phyloP scores from a whole-genome alignment of 2,329 filamentous ascomycete species.

The Phialocephala subalpina region DNA sequence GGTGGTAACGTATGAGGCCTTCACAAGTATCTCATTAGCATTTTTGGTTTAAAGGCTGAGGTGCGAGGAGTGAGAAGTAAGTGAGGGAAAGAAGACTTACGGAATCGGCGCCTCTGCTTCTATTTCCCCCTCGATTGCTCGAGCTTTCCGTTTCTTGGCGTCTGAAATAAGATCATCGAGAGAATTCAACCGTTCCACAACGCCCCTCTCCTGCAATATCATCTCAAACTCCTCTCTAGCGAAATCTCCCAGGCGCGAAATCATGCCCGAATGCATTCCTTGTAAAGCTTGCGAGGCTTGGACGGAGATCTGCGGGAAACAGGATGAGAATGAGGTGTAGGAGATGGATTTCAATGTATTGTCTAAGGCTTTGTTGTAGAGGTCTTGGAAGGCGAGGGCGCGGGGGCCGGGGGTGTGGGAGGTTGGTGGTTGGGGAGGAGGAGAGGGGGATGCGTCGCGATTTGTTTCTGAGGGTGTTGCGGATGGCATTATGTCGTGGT shows the following conservation, averaged over 20 bases:
- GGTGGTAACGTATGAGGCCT: conserved; percentile 63
- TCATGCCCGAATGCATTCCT: conserved; percentile 65
- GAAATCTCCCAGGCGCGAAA: conserved; percentile 60
- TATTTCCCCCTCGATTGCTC: conserved; percentile 17
- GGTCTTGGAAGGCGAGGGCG: conserved; percentile 60
- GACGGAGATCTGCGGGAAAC: conserved; percentile 66
- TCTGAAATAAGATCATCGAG: conserved; percentile 63
- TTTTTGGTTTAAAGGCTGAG: not conserved
- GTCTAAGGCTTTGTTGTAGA: conserved; percentile 60
- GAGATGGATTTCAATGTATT: conserved; percentile 63
- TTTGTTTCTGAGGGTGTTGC: not conserved
- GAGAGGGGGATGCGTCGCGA: conserved; percentile 28
- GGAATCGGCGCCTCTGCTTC: not conserved
- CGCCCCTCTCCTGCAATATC: conserved; percentile 59
- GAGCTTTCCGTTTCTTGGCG: conserved; percentile 46
- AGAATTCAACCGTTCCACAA: conserved; percentile 65
- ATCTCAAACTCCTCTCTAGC: conserved; percentile 63
- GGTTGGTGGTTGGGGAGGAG: conserved; percentile 34
- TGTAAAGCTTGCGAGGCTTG: conserved; percentile 59
- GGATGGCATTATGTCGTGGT: conserved; percentile 13
- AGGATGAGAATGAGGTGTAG: conserved; percentile 65
- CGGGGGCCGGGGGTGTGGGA: conserved; percentile 59
- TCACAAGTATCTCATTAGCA: not conserved
- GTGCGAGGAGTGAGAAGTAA: not conserved
- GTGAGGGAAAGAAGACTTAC: not conserved